Evolutionary conservation across 2,329 filamentous ascomycete species (phyloP).

Genomic region (Aureobasidium mangrovei): DNA sequence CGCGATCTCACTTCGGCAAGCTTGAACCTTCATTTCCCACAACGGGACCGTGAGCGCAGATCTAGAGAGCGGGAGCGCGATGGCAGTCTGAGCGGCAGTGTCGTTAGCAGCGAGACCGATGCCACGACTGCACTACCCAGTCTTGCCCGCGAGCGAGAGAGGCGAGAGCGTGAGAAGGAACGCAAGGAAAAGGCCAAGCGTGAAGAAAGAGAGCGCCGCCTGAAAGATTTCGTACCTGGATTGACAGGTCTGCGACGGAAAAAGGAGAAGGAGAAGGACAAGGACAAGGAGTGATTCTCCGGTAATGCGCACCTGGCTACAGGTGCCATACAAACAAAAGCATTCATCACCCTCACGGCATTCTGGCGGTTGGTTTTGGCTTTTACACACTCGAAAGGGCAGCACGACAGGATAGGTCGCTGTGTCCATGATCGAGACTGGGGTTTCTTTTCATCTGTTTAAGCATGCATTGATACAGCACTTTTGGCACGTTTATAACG

Average conservation of each 20-base stretch:
- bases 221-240: constrained; percentile 31
- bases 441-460: constrained; percentile 3
- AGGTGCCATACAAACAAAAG: not conserved
- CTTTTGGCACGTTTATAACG: constrained; percentile 10
- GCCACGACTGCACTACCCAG: constrained; percentile 26
- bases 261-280: constrained; percentile 25
- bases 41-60: constrained; percentile 1
- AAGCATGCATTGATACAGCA: constrained; percentile 10
- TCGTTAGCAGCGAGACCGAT: constrained; percentile 28
- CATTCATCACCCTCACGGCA: not conserved
- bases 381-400: not conserved
- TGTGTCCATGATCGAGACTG: not conserved
- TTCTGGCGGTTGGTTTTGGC: not conserved
- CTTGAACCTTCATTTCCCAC: constrained; percentile 2
- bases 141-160: constrained; percentile 24
- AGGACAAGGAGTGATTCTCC: constrained; percentile 20
- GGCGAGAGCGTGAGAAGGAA: constrained; percentile 17
- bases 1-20: constrained; percentile 6
- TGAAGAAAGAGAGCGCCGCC: constrained; percentile 31
- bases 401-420: not conserved
- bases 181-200: constrained; percentile 26
- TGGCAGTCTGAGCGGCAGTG: constrained; percentile 23
- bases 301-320: constrained; percentile 17
- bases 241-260: constrained; percentile 17
- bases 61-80: constrained; percentile 11